Evolutionary conservation across 345 rosid species (phyloP), one percentile per base, ranked within the genome.

Genomic region (Populus deltoides): DNA sequence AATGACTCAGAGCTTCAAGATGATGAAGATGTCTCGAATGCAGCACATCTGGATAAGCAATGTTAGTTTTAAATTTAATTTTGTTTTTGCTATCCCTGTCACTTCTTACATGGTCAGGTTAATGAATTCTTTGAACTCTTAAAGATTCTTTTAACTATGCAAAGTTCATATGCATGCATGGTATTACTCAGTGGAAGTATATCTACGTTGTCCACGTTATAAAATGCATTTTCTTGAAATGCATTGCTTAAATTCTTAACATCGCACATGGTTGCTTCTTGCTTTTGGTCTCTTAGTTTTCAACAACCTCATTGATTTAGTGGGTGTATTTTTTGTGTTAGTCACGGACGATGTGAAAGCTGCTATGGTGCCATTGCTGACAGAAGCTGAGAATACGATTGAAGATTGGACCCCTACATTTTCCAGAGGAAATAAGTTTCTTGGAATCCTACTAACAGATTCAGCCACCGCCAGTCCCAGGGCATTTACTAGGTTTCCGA

Each of bases 381-480:
- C 80, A 8, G 93, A 88, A 66, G 71, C 82, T 31, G 94, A 88
- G 1, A 88, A 81, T 71, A 72, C 78, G 29, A 73, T 31, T 6
- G 87, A 89, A 35, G 90, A 85, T 68, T 87, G 82, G 79, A 91
- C 91, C 8, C 93, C 92, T 3, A 81, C 66, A 20, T 82, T 84
- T 75, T 71, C 68, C 18, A 85, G 90, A 81, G 88, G 90, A 24
- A 92, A 89, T 91, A 91, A 69, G 85, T 93, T 92, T 72, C 93
- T 90, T 18, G 96, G 97, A 71, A 88, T 87, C 75, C 90, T 98
- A 0, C 88, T 90, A 6, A 76, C 92, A 2, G 97, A 96, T 82
- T 90, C 97, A 4, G 91, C 92, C 67, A 80, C 78, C 71, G 73
- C 79, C 20, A 93, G 92, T 85, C 97, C 97, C 0, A 75, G 97